Conservation (phyloP, 441 rosid genomes). For the Gossypium schwendimanii region DNA sequence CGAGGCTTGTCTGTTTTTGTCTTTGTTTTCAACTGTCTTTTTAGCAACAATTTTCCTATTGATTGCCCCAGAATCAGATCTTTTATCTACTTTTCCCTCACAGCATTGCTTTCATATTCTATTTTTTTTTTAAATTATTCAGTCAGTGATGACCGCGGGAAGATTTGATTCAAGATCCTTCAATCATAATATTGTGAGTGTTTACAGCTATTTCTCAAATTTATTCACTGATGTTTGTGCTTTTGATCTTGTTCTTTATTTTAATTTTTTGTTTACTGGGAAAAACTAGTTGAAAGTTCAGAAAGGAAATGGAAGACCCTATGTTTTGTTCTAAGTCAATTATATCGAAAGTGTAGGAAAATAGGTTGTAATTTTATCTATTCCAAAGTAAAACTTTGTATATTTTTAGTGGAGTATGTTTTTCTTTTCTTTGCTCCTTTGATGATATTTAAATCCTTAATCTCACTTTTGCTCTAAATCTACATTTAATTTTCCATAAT, state of each 20-base stretch:
- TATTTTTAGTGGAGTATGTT: too few species aligned
- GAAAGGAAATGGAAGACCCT: too few species aligned
- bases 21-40: neutral
- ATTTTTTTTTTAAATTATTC: too few species aligned
- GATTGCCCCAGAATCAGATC: conserved; percentile 21
- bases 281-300: neutral
- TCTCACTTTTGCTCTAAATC: neutral
- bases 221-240: neutral
- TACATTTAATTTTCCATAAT: neutral
- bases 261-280: neutral
- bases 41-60: conserved; percentile 14
- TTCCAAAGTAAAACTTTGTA: too few species aligned
- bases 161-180: neutral
- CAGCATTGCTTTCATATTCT: neutral
- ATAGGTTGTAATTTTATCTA: too few species aligned
- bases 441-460: neutral
- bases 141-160: neutral
- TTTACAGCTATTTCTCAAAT: neutral
- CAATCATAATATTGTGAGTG: neutral
- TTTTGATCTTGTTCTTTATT: neutral
- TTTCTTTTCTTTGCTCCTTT: neutral
- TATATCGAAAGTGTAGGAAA: too few species aligned
- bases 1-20: conserved; percentile 3
- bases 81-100: neutral
- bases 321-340: too few species aligned